These are phyloP conservation scores for Blastocystis hominis DNA, from an alignment of 352 stramenopile genomes.

Conservation along the genomic window DNA sequence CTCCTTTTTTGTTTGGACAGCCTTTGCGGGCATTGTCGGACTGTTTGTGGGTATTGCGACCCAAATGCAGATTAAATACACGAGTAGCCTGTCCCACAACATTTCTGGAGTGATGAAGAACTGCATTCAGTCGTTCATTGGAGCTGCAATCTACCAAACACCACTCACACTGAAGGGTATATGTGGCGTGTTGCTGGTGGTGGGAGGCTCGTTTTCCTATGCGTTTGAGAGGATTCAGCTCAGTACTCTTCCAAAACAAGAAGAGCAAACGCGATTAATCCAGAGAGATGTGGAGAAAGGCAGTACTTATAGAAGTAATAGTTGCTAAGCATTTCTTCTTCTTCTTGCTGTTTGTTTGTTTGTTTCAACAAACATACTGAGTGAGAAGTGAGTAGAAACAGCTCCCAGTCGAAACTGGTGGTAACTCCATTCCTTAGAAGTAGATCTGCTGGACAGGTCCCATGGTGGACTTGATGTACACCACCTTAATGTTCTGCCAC, in stretches of 20 bases:
- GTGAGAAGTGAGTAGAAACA: constrained; percentile 11
- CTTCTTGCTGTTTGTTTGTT: too few relatives aligned
- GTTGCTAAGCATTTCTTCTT: neutral
- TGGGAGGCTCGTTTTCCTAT: constrained; percentile 26
- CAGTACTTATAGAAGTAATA: too few relatives aligned
- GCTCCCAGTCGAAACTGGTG: neutral
- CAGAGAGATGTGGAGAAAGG: neutral
- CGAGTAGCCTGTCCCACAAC: constrained; percentile 49
- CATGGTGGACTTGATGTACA: constrained; percentile 99
- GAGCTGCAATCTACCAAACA: constrained; percentile 11
- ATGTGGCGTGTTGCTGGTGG: constrained; percentile 13
- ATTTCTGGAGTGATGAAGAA: constrained; percentile 54
- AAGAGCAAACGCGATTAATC: neutral
- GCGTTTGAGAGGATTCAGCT: constrained; percentile 1
- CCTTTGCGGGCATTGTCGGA: constrained; percentile 25
- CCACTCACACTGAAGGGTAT: neutral
- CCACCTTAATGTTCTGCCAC: constrained; percentile 99
- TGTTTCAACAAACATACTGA: neutral
- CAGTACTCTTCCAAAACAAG: neutral
- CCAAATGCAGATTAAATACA: constrained; percentile 41
- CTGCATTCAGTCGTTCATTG: constrained; percentile 50
- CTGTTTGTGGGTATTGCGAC: constrained; percentile 41
- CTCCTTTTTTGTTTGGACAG: constrained; percentile 3
- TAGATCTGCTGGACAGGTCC: constrained; percentile 93
- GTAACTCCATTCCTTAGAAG: constrained; percentile 77